Evolutionary conservation across 1,284 basidiomycete genomes (phyloP).

Genomic region (Cerioporus squamosus): DNA sequence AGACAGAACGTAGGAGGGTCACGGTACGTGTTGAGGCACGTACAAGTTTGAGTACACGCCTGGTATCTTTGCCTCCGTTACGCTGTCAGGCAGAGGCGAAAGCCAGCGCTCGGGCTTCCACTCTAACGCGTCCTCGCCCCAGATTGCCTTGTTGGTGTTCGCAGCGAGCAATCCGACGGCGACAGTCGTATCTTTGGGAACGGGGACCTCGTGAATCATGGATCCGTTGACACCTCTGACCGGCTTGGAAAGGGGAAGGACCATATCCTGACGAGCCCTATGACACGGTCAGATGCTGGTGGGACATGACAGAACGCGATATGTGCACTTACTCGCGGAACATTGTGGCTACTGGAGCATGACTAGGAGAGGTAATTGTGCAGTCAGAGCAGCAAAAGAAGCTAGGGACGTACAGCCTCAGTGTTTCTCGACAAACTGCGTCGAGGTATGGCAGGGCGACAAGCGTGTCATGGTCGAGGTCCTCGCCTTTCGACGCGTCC

Average conservation of each 20-base stretch:
- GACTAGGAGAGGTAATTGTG: neutral
- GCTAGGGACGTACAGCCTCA: constrained; percentile 22
- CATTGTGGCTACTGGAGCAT: neutral
- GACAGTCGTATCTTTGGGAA: constrained; percentile 50
- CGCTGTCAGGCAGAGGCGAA: constrained; percentile 19
- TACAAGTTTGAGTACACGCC: constrained; percentile 20
- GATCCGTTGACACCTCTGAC: constrained; percentile 31
- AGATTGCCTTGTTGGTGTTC: constrained; percentile 51
- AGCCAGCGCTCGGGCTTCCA: constrained; percentile 47
- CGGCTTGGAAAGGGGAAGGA: constrained; percentile 29
- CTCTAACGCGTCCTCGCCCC: constrained; percentile 58
- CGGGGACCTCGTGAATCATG: constrained; percentile 40
- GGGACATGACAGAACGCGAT: too few species aligned
- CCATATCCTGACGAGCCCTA: constrained; percentile 24
- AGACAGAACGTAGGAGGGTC: neutral
- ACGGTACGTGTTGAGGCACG: neutral
- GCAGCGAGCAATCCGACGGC: constrained; percentile 51
- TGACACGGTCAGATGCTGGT: neutral
- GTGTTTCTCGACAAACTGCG: constrained; percentile 28
- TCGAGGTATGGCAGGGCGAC: constrained; percentile 25
- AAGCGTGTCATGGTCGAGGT: constrained; percentile 24
- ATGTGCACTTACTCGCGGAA: neutral
- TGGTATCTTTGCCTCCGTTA: constrained; percentile 23
- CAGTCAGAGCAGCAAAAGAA: neutral
- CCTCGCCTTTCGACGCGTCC: constrained; percentile 6